Base-by-base conservation (phyloP, 2,329 filamentous ascomycete genomes). In the Fusarium veterinarium region DNA sequence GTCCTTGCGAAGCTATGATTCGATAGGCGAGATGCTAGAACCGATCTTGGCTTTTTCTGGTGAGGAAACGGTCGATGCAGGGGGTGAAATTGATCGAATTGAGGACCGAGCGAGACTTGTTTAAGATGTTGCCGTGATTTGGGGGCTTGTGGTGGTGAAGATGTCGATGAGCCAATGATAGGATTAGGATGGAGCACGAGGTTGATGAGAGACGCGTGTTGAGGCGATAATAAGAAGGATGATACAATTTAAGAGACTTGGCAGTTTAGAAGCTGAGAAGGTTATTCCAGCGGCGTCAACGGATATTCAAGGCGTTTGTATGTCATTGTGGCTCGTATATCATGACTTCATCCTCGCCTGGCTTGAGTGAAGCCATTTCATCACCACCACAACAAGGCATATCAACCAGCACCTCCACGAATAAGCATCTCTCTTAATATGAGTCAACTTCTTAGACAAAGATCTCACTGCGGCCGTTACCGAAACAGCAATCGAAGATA, bases 181-280 rank as follows among this genome's bases (percentile, higher is more conserved):
- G 19, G 1, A 33, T 57, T 23, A 62, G 59, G 55, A 56, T 71
- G 48, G 38, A 55, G 75, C 75, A 76, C 75, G 75, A 69, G 75
- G 75, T 49, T 60, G 35, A 25, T 11, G 30, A 60, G 64, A 72
- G 40, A 65, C 64, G 63, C 49, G 60, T 66, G 37, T 41, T 45
- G 17, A 56, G 64, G 46, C 45, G 31, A 67, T 45, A 12, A 25
- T 30, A 25, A 23, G 31, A 19, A 38, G 9, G 28, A 45, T 48
- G 33, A 48, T 48, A 33, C 33, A 56, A 44, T 56, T 37, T n/a
- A 19, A 28, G 28, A 59, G 44, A 31, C 56, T 52, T 52, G 33
- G 45, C 40, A 13, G 33, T 19, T 57, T 48, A 28, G 14, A 8
- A 45, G 23, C 56, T 53, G 3, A 28, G 20, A 38, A 31, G 20